Evolutionary conservation across 2,329 filamentous ascomycete species (phyloP).

Genomic region (Aspergillus glaucus): DNA sequence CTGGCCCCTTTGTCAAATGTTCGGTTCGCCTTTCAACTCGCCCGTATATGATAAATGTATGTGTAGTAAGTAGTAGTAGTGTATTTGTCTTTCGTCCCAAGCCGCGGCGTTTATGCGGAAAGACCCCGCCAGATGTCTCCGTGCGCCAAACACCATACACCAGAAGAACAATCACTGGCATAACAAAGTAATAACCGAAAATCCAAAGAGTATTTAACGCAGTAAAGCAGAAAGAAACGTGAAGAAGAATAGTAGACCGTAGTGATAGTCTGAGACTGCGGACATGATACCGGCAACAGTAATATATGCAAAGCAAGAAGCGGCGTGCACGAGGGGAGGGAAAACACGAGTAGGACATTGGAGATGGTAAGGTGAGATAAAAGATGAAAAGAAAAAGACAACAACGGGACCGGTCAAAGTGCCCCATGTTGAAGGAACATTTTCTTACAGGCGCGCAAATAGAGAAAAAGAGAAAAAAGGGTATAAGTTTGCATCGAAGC

Average conservation of each 20-base stretch:
- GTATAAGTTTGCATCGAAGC: slow-evolving; percentile 24
- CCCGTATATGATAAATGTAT: slow-evolving; percentile 4
- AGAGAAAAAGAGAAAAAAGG: slow-evolving; percentile 10
- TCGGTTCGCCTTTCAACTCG: slow-evolving; percentile 3
- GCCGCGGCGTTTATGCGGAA: slow-evolving; percentile 11
- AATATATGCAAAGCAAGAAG: slow-evolving; percentile 12
- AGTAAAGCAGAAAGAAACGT: slow-evolving; percentile 5
- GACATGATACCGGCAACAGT: slow-evolving; percentile 10
- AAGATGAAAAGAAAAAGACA: slow-evolving; percentile 7
- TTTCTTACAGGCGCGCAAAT: slow-evolving; percentile 17
- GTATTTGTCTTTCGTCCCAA: slow-evolving; percentile 9
- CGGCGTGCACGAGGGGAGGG: not conserved
- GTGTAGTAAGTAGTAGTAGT: not conserved
- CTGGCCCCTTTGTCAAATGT: not conserved
- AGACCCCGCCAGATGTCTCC: slow-evolving; percentile 12
- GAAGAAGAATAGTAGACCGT: slow-evolving; percentile 4
- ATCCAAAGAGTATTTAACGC: slow-evolving; percentile 12
- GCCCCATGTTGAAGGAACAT: slow-evolving; percentile 10
- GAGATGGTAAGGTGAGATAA: slow-evolving; percentile 1
- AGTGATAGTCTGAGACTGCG: slow-evolving; percentile 4
- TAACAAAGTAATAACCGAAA: slow-evolving; percentile 15
- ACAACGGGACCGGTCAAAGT: slow-evolving; percentile 6
- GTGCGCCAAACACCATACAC: slow-evolving; percentile 22
- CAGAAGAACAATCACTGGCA: slow-evolving; percentile 12
- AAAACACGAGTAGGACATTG: not conserved